Evolutionary conservation across 495 filamentous ascomycete genomes (phyloP).

Genomic region (Beverwykella pulmonaria): DNA sequence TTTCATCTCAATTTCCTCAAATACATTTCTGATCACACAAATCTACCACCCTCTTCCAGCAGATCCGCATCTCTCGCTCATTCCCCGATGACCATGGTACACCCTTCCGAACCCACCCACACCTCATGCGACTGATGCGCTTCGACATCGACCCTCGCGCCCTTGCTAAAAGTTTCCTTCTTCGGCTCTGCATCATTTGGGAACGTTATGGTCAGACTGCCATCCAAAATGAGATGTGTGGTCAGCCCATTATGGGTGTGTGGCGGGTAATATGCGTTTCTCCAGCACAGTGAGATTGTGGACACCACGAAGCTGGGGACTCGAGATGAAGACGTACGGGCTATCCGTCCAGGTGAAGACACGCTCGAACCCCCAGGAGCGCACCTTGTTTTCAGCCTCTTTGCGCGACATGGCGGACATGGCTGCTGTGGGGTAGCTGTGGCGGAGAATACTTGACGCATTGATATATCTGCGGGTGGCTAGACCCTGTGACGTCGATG

Average conservation of each 20-base stretch:
- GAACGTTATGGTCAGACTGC: constrained; percentile 72
- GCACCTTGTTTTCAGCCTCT: constrained; percentile 66
- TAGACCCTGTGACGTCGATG: constrained; percentile 12
- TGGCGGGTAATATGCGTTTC: constrained; percentile 73
- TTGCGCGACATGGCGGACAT: constrained; percentile 33
- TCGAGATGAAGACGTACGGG: constrained; percentile 54
- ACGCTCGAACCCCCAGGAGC: constrained; percentile 72
- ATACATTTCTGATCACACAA: too few relatives aligned
- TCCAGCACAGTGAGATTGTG: constrained; percentile 37
- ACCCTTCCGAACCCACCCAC: constrained; percentile 77
- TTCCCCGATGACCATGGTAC: constrained; percentile 86
- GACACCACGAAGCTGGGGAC: not conserved
- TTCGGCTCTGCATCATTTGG: constrained; percentile 63
- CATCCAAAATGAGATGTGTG: constrained; percentile 75
- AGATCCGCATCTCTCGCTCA: constrained; percentile 46
- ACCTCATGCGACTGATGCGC: constrained; percentile 75
- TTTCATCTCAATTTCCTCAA: too few relatives aligned
- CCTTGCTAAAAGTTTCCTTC: constrained; percentile 69
- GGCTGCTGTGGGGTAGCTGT: constrained; percentile 12
- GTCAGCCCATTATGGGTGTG: constrained; percentile 71
- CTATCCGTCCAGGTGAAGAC: constrained; percentile 84
- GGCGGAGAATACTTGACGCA: not conserved
- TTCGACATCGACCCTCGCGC: constrained; percentile 75
- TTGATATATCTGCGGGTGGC: not conserved
- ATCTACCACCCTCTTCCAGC: too few relatives aligned